Base-by-base conservation (phyloP, 257 asterid genomes). In the Capsicum rhomboideum region DNA sequence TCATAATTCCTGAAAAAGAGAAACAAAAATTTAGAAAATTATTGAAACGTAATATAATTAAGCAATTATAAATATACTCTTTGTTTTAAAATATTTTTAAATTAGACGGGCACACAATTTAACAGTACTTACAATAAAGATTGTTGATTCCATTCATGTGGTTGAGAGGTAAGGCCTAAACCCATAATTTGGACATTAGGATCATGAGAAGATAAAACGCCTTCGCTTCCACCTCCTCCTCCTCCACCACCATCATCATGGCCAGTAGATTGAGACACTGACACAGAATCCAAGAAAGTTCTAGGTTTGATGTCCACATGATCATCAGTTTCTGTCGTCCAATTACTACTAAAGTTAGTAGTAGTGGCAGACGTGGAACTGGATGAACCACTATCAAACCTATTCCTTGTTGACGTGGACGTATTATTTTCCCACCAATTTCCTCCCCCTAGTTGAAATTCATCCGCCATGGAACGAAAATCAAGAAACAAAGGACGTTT, bases 341-440 rank as follows among this genome's bases (percentile, higher is more conserved):
- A 93, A 18, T 93, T 72, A 72, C 79, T 94, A 71, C 56, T 94
- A 71, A 75, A 90, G 88, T 84, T 86, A 83, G 44, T 83, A 86
- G 84, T 87, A 89, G 1, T 88, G 84, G 26, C 88, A 85, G 6
- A 92, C 86, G 1, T 8, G 7, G 91, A 84, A 28, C 17, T 10
- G 1, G 67, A 78, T 7, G 82, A 78, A 26, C 29, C 66, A 61
- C 83, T 78, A 40, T 85, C 93, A 52, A 86, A 90, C 84, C 96
- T 85, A 78, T 85, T 88, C 44, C 92, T 83, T 0, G 93, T 83
- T 14, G 69, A 61, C 1, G 91, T 78, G 3, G 86, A 79, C 12
- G 90, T n/a, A 44, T 44, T 72, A 72, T 72, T 68, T 34, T 91
- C 95, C 97, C 97, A 93, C 98, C 98, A 94, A 93, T 87, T 90